Evolutionary conservation across 495 filamentous ascomycete genomes (phyloP).

Genomic region (Penicillium flavigenum): DNA sequence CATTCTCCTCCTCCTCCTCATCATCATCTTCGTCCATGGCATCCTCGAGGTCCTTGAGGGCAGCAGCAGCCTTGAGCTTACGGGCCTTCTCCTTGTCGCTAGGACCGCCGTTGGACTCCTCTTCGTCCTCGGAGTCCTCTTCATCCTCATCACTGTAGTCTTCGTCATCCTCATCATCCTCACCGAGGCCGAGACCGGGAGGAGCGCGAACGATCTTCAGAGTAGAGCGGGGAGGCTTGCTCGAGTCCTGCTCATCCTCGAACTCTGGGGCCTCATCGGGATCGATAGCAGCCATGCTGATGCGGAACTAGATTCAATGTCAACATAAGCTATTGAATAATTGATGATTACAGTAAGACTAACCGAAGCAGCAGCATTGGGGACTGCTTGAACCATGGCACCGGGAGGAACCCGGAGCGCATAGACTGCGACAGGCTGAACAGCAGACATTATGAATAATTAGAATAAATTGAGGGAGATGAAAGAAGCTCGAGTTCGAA

Average conservation of each 20-base stretch:
- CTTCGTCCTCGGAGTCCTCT: conserved; percentile 63
- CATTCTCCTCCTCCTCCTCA: conserved; percentile 59
- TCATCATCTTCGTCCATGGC: conserved; percentile 62
- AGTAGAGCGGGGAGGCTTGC: conserved; percentile 69
- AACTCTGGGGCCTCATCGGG: conserved; percentile 72
- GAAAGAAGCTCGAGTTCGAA: conserved; percentile 12
- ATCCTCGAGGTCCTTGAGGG: conserved; percentile 63
- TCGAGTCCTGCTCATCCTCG: conserved; percentile 59
- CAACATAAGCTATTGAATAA: conserved; percentile 19
- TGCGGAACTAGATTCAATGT: conserved; percentile 65
- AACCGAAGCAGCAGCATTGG: conserved; percentile 79
- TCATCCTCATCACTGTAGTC: conserved; percentile 59
- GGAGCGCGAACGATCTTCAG: conserved; percentile 81
- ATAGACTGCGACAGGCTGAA: conserved; percentile 80
- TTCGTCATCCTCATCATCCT: conserved; percentile 59
- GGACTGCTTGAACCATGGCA: conserved; percentile 68
- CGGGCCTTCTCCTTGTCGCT: conserved; percentile 86
- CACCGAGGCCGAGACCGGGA: conserved; percentile 49
- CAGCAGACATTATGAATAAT: conserved; percentile 48
- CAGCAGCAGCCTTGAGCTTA: conserved; percentile 70
- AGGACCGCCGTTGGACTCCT: conserved; percentile 81
- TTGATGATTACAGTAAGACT: conserved; percentile 39
- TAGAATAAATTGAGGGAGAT: neutral
- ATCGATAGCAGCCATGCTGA: conserved; percentile 98
- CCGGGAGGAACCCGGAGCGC: conserved; percentile 84